These are phyloP conservation scores for Ophiocordyceps polyrhachis-furcata DNA, from an alignment of 2,329 filamentous ascomycete genomes.

Conservation along the genomic window DNA sequence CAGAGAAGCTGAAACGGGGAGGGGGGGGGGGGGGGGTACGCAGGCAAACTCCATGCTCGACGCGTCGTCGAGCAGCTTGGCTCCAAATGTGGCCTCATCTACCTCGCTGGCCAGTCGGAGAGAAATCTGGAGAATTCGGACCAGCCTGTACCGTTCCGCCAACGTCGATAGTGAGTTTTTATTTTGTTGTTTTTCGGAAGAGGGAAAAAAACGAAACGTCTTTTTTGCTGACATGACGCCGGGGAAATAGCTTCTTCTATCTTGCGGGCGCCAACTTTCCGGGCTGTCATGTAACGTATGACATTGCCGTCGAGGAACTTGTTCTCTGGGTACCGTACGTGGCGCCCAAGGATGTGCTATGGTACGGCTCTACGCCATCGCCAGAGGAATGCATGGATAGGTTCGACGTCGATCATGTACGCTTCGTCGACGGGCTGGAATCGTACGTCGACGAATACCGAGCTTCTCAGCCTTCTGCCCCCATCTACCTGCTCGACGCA, in stretches of 20 bases:
- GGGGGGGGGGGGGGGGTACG: not conserved
- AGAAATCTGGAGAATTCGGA: constrained; percentile 39
- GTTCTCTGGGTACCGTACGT: constrained; percentile 57
- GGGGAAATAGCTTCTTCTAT: constrained; percentile 36
- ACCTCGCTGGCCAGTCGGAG: constrained; percentile 32
- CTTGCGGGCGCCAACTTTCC: constrained; percentile 34
- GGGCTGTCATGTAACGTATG: constrained; percentile 37
- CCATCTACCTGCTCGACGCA: constrained; percentile 26
- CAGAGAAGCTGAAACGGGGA: no score
- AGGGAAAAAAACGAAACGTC: no score
- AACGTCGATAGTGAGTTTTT: constrained; percentile 39
- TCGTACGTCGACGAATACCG: constrained; percentile 21
- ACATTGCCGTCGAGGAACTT: constrained; percentile 39
- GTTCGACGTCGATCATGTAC: constrained; percentile 55
- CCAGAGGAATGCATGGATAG: constrained; percentile 39
- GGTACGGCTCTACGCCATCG: constrained; percentile 42
- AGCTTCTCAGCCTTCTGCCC: constrained; percentile 18
- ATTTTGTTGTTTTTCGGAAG: no score
- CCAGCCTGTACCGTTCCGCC: constrained; percentile 34
- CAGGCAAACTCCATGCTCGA: constrained; percentile 37
- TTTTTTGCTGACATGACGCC: no score
- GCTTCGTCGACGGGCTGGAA: constrained; percentile 36
- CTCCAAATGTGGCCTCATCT: constrained; percentile 31
- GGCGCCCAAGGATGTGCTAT: constrained; percentile 41
- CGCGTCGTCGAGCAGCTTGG: constrained; percentile 34